phyloP scores from a whole-genome alignment of 2,329 filamentous ascomycete species.

The Microdochium nivale region DNA sequence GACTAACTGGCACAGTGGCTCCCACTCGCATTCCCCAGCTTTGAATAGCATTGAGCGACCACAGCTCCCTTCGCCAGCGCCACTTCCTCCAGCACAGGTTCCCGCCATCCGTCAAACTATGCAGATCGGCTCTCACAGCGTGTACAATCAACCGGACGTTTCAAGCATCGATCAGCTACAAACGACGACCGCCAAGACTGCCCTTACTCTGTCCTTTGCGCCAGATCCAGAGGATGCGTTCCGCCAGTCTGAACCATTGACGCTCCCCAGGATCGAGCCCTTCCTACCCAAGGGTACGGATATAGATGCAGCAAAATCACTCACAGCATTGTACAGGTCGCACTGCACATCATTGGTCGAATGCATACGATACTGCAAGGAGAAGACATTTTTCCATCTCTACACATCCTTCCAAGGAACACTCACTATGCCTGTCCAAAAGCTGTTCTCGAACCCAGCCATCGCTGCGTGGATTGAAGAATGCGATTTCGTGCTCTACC shows the following conservation, averaged over 20 bases:
- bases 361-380: slow-evolving; percentile 90
- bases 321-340: slow-evolving; percentile 82
- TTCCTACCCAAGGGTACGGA: slow-evolving; percentile 80
- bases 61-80: slow-evolving; percentile 28
- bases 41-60: slow-evolving; percentile 10
- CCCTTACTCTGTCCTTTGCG: slow-evolving; percentile 52
- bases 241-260: slow-evolving; percentile 60
- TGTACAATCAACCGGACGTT: slow-evolving; percentile 53
- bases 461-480: slow-evolving; percentile 90
- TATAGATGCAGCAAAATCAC: slow-evolving; percentile 73
- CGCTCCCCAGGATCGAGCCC: slow-evolving; percentile 75
- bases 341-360: slow-evolving; percentile 95
- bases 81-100: slow-evolving; percentile 21
- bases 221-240: slow-evolving; percentile 45
- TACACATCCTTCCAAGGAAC: slow-evolving; percentile 95
- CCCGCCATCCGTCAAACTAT: slow-evolving; percentile 12
- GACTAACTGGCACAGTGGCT: slow-evolving; percentile 18
- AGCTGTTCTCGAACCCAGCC: slow-evolving; percentile 72
- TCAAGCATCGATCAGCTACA: slow-evolving; percentile 49
- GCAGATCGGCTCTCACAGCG: slow-evolving; percentile 32
- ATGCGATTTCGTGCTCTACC: slow-evolving; percentile 92
- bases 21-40: slow-evolving; percentile 18
- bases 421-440: slow-evolving; percentile 92
- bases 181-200: slow-evolving; percentile 47
- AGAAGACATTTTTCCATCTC: slow-evolving; percentile 92